Base-by-base conservation (phyloP, 2,329 filamentous ascomycete genomes). In the Clathrospora elynae region DNA sequence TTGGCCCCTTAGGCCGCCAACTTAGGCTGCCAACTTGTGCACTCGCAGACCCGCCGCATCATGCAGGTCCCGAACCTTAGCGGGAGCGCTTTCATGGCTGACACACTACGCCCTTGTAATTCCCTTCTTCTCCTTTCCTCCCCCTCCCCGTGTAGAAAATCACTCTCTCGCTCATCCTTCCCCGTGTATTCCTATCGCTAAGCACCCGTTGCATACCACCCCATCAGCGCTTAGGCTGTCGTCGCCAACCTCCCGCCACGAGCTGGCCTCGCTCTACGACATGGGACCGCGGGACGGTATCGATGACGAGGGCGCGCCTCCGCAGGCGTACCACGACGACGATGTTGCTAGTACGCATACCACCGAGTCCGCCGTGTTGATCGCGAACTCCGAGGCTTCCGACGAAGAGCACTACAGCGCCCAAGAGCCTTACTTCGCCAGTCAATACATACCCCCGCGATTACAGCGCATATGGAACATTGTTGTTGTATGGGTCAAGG, bases 371-470 rank as follows among this genome's bases (percentile, higher is more conserved):
- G 53, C 54, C 31, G 47, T 59, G 26, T 35, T 61, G 10, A 55
- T 66, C 14, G 41, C 53, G 16, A 43, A 40, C 42, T 65, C 65
- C 60, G 66, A 70, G 46, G 61, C 63, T 43, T 65, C 66, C 50
- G 63, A 56, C 39, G 57, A 67, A 22, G 56, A 61, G 35, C 49
- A 55, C 28, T 49, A 53, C 22, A 29, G 49, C 2, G 20, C 30
- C 4, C 62, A 57, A 35, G 49, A 63, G 22, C 44, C 55, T 1
- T 56, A 59, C 35, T 48, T 47, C 26, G 42, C 55, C 7, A 58
- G 38, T 32, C 67, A 63, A 57, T 65, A 71, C 31, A 53, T 72
- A 5, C 67, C 67, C 87, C 86, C 63, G 79, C 75, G 20, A 86
- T 85, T 62, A 55, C 67, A 55, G 66, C 64, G 37, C 61, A 64